Evolutionary conservation across 495 filamentous ascomycete species (phyloP).

Genomic region (Amniculicola lignicola): DNA sequence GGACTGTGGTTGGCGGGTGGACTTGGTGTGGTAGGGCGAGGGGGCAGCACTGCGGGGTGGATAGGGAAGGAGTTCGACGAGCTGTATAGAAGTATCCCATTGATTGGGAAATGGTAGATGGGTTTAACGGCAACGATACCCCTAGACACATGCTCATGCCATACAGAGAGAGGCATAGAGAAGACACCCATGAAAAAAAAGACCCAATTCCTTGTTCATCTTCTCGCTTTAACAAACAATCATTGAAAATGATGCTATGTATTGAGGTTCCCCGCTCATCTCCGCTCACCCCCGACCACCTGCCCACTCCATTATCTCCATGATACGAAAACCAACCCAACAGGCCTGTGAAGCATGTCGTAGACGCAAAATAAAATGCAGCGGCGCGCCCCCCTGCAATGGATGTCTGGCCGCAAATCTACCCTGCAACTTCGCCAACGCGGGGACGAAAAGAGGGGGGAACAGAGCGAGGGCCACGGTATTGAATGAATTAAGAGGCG

Average conservation of each 20-base stretch:
- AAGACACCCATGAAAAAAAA: no score
- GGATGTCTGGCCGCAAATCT: conserved; percentile 1
- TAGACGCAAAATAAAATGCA: conserved; percentile 24
- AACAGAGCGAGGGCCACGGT: conserved; percentile 13
- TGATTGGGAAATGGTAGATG: no score
- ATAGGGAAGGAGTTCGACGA: conserved; percentile 75
- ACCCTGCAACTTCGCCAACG: conserved; percentile 3
- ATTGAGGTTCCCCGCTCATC: no score
- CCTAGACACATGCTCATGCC: no score
- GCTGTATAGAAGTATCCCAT: conserved; percentile 57
- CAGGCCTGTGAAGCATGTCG: conserved; percentile 18
- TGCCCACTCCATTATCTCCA: no score
- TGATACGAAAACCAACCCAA: no score
- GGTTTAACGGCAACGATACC: no score
- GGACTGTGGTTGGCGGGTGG: conserved; percentile 77
- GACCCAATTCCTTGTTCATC: no score
- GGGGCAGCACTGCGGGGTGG: conserved; percentile 70
- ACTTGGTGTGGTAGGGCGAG: conserved; percentile 70
- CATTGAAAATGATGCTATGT: no score
- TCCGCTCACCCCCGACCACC: no score
- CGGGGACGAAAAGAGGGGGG: conserved; percentile 5
- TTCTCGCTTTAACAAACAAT: no score
- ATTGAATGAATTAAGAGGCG: conserved; percentile 8
- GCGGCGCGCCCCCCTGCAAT: conserved; percentile 8
- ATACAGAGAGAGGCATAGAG: no score